Evolutionary conservation across 2,329 filamentous ascomycete genomes (phyloP), one percentile per base, ranked within the genome.

Genomic region (Bipolaris bicolor): DNA sequence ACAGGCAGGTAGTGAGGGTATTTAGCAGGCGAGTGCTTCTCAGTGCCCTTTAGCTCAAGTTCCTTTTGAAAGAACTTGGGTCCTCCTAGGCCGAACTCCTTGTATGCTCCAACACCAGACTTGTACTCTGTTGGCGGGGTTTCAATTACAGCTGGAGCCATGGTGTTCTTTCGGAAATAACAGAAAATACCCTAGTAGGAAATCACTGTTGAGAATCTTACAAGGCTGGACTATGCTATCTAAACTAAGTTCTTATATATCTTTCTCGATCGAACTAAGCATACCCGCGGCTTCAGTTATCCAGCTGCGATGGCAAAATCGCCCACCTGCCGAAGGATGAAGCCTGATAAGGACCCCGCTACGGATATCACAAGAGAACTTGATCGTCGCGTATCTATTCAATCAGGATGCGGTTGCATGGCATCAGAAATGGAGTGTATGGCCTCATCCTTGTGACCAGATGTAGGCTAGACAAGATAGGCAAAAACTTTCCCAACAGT

Each of bases 1-100:
- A 85, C 87, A 2, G 89, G 89, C 7, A 92, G 83, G 72, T 93
- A 93, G 69, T 91, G 81, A 3, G 87, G 87, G 64, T 90, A 92
- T 71, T 86, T 82, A 5, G 84, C 83, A 9, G 84, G 81, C 15
- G 82, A 77, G 64, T 84, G 80, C 58, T 80, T 83, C 2, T 72
- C 79, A 10, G 80, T 82, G 3, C 84, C 84, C 48, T 84, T 78
- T 36, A 84, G 63, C 62, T 87, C 85, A 4, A 77, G 72, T 0
- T 85, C 82, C 58, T 81, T 80, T 47, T 80, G 77, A 60, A 76
- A 81, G 5, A 71, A 72, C 39, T 74, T 75, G 1, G 78, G 77
- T 10, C 77, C 76, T 58, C 75, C 74, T 45, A 75, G 74, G 51
- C 77, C 81, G 4, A 79, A 78, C 56, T 81, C 80, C 60, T 81